Percentiles rank a stretch among this genome's conserved stretches.
Evolutionary conservation across 2,329 filamentous ascomycete species (phyloP).

Genomic region (Dothistroma pini): DNA sequence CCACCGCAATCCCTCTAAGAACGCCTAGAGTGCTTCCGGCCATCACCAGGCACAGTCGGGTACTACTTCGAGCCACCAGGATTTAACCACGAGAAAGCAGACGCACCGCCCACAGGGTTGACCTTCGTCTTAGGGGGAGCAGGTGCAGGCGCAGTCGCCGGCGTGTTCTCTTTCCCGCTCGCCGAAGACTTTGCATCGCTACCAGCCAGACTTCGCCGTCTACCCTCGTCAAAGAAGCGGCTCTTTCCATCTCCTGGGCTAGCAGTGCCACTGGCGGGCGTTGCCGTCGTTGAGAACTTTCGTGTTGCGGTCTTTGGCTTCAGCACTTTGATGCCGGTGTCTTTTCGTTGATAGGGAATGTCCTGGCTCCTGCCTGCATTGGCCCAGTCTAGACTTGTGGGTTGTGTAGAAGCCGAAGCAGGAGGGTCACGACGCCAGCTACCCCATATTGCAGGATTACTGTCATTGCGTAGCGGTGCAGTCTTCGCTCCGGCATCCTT

Average conservation of each 20-base stretch:
- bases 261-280: slow-evolving; percentile 15
- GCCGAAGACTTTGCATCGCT: slow-evolving; percentile 13
- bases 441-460: slow-evolving; percentile 43
- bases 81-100: slow-evolving; percentile 84
- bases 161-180: slow-evolving; percentile 35
- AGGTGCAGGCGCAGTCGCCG: slow-evolving; percentile 13
- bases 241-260: slow-evolving; percentile 37
- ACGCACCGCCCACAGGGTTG: slow-evolving; percentile 89
- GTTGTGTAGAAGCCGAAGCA: slow-evolving; percentile 13
- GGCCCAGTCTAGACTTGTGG: slow-evolving; percentile 47
- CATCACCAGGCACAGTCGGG: neutral
- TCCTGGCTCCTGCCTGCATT: slow-evolving; percentile 55
- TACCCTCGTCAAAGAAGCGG: slow-evolving; percentile 50
- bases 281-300: slow-evolving; percentile 41
- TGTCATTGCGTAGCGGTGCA: slow-evolving; percentile 21
- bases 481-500: slow-evolving; percentile 15
- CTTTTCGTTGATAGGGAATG: slow-evolving; percentile 64
- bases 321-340: slow-evolving; percentile 83
- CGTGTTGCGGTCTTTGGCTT: slow-evolving; percentile 67
- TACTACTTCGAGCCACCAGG: slow-evolving; percentile 10
- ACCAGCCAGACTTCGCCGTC: slow-evolving; percentile 30
- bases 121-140: slow-evolving; percentile 39
- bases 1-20: neutral
- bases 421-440: slow-evolving; percentile 46
- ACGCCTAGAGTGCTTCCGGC: neutral